These are phyloP conservation scores for Corrigiola litoralis DNA, from an alignment of 179 eudicot genomes.

Conservation along the genomic window DNA sequence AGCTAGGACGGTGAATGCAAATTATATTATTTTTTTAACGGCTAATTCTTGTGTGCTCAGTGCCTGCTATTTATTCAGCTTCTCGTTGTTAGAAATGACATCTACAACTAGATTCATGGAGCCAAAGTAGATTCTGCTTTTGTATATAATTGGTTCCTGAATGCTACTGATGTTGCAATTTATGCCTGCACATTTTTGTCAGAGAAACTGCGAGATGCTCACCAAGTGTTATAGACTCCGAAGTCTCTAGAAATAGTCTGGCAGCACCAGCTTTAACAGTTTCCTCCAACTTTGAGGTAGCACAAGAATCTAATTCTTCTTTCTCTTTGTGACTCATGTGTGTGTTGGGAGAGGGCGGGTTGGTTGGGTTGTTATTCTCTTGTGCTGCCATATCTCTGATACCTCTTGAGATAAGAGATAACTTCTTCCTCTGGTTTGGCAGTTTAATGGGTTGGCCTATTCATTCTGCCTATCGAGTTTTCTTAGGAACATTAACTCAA, in stretches of 20 bases:
- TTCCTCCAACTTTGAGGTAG: slow-evolving; percentile 77
- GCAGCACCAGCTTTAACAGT: slow-evolving; percentile 47
- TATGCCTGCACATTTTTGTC: slow-evolving; percentile 12
- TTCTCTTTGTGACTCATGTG: not conserved
- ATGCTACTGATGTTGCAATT: slow-evolving; percentile 2
- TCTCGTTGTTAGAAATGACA: too few relatives aligned
- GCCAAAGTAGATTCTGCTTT: too few relatives aligned
- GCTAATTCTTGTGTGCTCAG: too few relatives aligned
- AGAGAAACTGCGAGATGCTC: slow-evolving; percentile 53
- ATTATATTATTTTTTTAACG: too few relatives aligned
- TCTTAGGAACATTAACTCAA: not conserved
- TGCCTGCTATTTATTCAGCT: too few relatives aligned
- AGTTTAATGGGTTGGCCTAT: not conserved
- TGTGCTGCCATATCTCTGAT: not conserved
- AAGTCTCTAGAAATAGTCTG: slow-evolving; percentile 44
- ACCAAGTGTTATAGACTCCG: slow-evolving; percentile 38
- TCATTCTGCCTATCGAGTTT: not conserved
- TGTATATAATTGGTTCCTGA: not conserved
- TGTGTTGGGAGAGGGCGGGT: too few relatives aligned
- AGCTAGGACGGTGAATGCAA: too few relatives aligned
- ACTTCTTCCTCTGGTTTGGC: not conserved
- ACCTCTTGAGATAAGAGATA: not conserved
- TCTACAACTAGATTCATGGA: too few relatives aligned
- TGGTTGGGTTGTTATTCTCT: not conserved
- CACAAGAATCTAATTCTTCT: not conserved